Evolutionary conservation across 2,329 filamentous ascomycete species (phyloP), one percentile per base, ranked within the genome.

Genomic region (Atkinsonella texensis): DNA sequence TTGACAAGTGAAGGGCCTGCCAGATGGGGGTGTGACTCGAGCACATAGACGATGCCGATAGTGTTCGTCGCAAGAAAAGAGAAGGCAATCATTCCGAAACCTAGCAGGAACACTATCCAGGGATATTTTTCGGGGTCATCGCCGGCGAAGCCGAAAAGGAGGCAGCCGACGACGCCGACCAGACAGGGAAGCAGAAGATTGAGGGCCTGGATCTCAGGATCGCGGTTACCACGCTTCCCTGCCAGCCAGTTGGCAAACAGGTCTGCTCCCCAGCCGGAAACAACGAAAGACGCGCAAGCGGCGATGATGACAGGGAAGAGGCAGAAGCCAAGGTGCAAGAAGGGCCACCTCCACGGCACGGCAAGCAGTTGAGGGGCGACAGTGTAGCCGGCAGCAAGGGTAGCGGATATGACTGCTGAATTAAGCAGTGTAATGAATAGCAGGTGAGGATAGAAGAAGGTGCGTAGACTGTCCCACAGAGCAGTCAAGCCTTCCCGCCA

Each of bases 21-120:
- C 33, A 50, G 15, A 13, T 50, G 18, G 9, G 49, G 49, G 11
- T 39, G 17, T 13, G 33, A 44, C 49, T 50, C 49, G 15, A 50
- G 20, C 3, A 50, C 49, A 41, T 50, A 50, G 23, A 50, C 49
- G 10, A 50, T 50, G 49, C 49, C 49, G 40, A 50, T 50, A 13
- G 49, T 50, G 43, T 50, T 50, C 1, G 49, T 50, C 32, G 49
- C 49, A 13, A 50, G 49, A 39, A 50, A 50, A 9, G 49, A 17
- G 15, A 50, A 50, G 33, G 49, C 49, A 13, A 50, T 50, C 41
- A 50, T 28, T 32, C 41, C 49, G 15, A 50, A 18, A 2, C 49
- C 42, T 5, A 50, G 5, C 2, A 50, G 42, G 1, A 50, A 50
- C 17, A 50, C 33, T 33, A 46, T n/a, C 49, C 42, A 50, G 15